phyloP scores from a whole-genome alignment of 495 filamentous ascomycete genomes.

The Daldinia decipiens region DNA sequence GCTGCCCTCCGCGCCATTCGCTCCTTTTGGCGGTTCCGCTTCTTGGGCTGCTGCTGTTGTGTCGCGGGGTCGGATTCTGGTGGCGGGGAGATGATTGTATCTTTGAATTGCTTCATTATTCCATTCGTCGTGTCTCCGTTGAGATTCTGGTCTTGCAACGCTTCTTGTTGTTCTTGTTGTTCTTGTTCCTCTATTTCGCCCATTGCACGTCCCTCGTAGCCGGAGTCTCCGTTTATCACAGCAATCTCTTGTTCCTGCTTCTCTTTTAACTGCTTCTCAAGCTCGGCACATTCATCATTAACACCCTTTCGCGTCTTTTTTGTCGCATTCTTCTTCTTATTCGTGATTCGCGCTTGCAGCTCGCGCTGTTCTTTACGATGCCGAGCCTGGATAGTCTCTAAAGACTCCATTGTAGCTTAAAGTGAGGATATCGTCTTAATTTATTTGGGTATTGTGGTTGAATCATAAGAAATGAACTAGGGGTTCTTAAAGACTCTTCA shows the following conservation, averaged over 20 bases:
- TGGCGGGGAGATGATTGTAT: conserved; percentile 28
- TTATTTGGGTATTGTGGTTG: not conserved
- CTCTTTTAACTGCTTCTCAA: conserved; percentile 75
- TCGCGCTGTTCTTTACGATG: conserved; percentile 92
- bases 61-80: conserved; percentile 23
- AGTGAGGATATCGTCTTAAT: not conserved
- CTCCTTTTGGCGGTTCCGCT: conserved; percentile 91
- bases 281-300: conserved; percentile 80
- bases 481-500: not conserved
- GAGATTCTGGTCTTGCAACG: conserved; percentile 34
- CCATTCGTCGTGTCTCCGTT: conserved; percentile 31
- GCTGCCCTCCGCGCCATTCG: conserved; percentile 88
- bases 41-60: conserved; percentile 61
- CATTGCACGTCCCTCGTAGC: conserved; percentile 12
- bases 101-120: conserved; percentile 34
- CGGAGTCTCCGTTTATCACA: conserved; percentile 59
- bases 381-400: conserved; percentile 80
- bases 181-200: conserved; percentile 32
- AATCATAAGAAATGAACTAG: not conserved
- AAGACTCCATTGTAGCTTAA: conserved; percentile 48
- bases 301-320: conserved; percentile 95
- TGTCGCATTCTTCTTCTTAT: conserved; percentile 93
- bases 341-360: conserved; percentile 82
- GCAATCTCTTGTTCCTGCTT: conserved; percentile 73
- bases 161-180: conserved; percentile 36